Base-by-base conservation (phyloP, 2,329 filamentous ascomycete species). In the Fusarium drepaniforme region DNA sequence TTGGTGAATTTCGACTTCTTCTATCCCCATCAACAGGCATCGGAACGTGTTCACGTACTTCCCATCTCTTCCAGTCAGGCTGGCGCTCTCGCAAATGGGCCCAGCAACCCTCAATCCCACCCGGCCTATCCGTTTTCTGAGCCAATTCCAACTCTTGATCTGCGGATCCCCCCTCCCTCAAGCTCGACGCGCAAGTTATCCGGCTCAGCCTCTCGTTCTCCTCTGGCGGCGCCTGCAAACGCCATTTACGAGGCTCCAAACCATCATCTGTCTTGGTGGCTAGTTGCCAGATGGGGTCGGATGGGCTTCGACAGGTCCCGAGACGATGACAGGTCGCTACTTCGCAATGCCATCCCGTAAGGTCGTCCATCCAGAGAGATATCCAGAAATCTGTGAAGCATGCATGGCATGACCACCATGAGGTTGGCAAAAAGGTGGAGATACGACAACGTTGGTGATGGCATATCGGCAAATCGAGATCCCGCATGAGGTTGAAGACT, bases 101-200 rank as follows among this genome's bases (percentile, higher is more conserved):
- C 21, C 42, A 46, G 4, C 42, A 46, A 5, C 12, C 42, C 4
- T 16, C 42, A 25, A 46, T 46, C 21, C 42, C 42, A 16, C 21
- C 21, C 13, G 21, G 7, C 5, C 21, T 46, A 23, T 46, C 42
- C 7, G 21, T 21, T 23, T 8, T 44, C 42, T 15, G 42, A 1
- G 12, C 7, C 42, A 8, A 23, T 44, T 15, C 40, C 40, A 21
- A 21, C n/a, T 44, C 5, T 44, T 23, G 7, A 23, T 46, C 8
- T 3, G 1, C 5, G 3, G 12, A 13, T 4, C 15, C 21, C 23
- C 8, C n/a, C 12, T 12, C n/a, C 4, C 0, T 21, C 5, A 21
- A 21, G 11, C 11, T 8, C 40, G 11, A 21, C 21, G 4, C 8
- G 7, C 1, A 2, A 8, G 4, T 11, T 13, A 44, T 13, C n/a